A percentile compares a stretch with the other conserved stretches of the same genome.
Conservation (phyloP, 768 basidiomycete genomes). For the Suillus ampliporus region DNA sequence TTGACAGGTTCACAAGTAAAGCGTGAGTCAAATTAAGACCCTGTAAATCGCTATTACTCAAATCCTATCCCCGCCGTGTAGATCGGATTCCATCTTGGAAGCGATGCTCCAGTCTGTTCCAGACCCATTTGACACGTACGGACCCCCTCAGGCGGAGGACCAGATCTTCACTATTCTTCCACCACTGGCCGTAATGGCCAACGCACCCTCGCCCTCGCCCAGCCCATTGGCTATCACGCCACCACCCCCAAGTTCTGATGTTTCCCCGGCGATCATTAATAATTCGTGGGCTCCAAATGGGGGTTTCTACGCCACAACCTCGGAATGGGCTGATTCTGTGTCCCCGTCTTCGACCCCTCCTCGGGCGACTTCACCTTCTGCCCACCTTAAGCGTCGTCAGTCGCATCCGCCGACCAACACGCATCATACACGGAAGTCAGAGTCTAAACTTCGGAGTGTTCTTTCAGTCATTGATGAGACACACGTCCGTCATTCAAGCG, state of each 20-base stretch:
- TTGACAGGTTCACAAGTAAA: constrained; percentile 86
- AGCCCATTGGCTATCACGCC: constrained; percentile 59
- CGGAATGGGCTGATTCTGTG: constrained; percentile 59
- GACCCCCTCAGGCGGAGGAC: constrained; percentile 84
- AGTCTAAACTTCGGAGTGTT: constrained; percentile 73
- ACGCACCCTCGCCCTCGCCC: constrained; percentile 61
- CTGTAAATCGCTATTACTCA: constrained; percentile 15
- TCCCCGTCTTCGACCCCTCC: constrained; percentile 48
- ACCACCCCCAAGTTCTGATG: constrained; percentile 46
- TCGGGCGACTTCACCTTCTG: constrained; percentile 58
- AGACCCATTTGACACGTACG: constrained; percentile 93
- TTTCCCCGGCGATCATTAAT: constrained; percentile 41
- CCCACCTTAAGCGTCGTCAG: constrained; percentile 50
- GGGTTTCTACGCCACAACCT: constrained; percentile 53
- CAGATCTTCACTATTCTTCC: constrained; percentile 94
- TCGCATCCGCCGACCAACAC: constrained; percentile 50
- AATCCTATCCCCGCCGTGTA: constrained; percentile 32
- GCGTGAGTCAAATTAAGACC: constrained; percentile 57
- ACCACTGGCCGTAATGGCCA: constrained; percentile 79
- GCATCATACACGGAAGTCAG: constrained; percentile 57
- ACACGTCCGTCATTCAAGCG: constrained; percentile 42
- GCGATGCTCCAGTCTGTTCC: constrained; percentile 89
- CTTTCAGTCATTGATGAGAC: constrained; percentile 74
- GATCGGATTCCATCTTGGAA: constrained; percentile 89
- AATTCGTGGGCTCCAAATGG: constrained; percentile 58